Evolutionary conservation across 768 basidiomycete species (phyloP).

Genomic region (Phaeotremella fagi): DNA sequence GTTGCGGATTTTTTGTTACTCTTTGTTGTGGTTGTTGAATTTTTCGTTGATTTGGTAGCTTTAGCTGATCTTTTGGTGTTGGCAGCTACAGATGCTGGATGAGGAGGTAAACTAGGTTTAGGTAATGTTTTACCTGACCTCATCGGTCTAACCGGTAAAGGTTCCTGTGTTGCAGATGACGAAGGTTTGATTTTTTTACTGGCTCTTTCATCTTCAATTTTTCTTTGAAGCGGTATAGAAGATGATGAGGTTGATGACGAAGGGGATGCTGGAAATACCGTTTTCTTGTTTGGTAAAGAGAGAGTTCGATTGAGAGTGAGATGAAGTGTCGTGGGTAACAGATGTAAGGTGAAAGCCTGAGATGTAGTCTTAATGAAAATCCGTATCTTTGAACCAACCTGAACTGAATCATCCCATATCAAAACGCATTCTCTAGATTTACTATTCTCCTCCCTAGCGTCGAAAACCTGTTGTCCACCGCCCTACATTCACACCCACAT

Average conservation of each 20-base stretch:
- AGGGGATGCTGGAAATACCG: neutral
- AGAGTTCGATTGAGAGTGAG: conserved; percentile 27
- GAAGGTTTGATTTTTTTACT: neutral
- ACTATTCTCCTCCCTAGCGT: conserved; percentile 28
- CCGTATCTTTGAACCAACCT: conserved; percentile 13
- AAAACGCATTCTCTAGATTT: conserved; percentile 36
- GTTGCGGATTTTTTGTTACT: neutral
- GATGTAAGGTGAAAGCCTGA: conserved; percentile 30
- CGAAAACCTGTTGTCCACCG: conserved; percentile 34
- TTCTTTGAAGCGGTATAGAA: conserved; percentile 9
- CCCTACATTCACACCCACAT: conserved; percentile 2
- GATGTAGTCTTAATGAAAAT: neutral
- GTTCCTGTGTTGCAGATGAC: neutral
- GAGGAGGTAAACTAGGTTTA: neutral
- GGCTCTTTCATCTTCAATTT: too few species aligned
- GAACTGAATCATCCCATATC: conserved; percentile 21
- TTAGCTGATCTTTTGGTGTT: neutral
- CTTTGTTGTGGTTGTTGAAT: neutral
- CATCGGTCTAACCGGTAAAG: neutral
- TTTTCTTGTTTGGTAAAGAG: conserved; percentile 4
- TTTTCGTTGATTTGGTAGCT: neutral
- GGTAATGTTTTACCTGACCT: neutral
- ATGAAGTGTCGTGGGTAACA: conserved; percentile 26
- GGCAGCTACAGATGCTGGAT: neutral
- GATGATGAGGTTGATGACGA: conserved; percentile 10